A percentile compares a stretch with the other conserved stretches of the same genome.
phyloP scores from a whole-genome alignment of 2,329 filamentous ascomycete genomes.

The Stagonosporopsis cucurbitacearum region DNA sequence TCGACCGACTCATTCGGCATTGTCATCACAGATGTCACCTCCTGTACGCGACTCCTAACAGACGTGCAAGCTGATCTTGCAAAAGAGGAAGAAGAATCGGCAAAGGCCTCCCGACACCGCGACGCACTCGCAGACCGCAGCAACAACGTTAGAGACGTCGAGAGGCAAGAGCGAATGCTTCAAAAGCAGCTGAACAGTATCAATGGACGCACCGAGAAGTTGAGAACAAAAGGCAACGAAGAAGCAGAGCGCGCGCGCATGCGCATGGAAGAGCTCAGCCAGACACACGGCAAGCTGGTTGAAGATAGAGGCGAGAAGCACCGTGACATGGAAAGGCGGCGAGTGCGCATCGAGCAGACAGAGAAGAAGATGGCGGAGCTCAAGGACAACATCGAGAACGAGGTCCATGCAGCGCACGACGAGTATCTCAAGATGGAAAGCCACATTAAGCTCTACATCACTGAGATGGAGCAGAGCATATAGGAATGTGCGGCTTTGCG shows the following conservation, averaged over 20 bases:
- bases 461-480: slow-evolving; percentile 91
- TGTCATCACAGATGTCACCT: slow-evolving; percentile 82
- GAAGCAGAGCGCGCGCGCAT: slow-evolving; percentile 82
- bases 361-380: slow-evolving; percentile 99
- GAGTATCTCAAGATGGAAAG: slow-evolving; percentile 98
- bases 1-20: slow-evolving; percentile 88
- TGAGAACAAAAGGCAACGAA: slow-evolving; percentile 78
- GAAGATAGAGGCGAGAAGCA: slow-evolving; percentile 87
- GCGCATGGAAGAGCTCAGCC: slow-evolving; percentile 88
- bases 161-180: slow-evolving; percentile 83
- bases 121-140: slow-evolving; percentile 87
- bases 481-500: slow-evolving; percentile 17
- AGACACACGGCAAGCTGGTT: slow-evolving; percentile 78
- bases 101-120: slow-evolving; percentile 78
- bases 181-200: slow-evolving; percentile 85
- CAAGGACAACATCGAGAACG: slow-evolving; percentile 95
- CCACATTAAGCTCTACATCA: slow-evolving; percentile 97
- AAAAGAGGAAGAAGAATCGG: slow-evolving; percentile 90
- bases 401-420: slow-evolving; percentile 87
- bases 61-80: slow-evolving; percentile 83
- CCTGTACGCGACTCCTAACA: slow-evolving; percentile 86
- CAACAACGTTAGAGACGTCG: slow-evolving; percentile 89
- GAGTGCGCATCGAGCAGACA: slow-evolving; percentile 95
- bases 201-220: slow-evolving; percentile 83
- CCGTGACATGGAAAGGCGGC: slow-evolving; percentile 87